Percentiles rank a stretch among this genome's conserved stretches.
phyloP scores from a whole-genome alignment of 768 basidiomycete genomes.

The Gymnopilus junonius region DNA sequence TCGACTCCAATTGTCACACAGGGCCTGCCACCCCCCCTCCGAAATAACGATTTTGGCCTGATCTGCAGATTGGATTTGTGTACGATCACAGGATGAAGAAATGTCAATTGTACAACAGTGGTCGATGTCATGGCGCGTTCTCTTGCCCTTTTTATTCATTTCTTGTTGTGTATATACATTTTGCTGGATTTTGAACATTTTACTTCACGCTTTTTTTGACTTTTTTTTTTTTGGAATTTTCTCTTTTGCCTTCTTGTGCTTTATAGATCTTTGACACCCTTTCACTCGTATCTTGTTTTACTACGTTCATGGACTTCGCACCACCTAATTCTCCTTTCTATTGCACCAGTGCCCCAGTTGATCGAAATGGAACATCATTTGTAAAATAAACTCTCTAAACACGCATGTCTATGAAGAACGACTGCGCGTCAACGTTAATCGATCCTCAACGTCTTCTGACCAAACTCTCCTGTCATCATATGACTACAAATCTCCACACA shows the following conservation, averaged over 20 bases:
- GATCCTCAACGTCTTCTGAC: no score
- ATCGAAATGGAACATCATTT: no score
- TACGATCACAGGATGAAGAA: conserved; percentile 6
- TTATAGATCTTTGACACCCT: background rate
- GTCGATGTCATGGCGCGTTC: conserved; percentile 10
- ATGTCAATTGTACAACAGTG: conserved; percentile 3
- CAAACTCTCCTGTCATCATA: background rate
- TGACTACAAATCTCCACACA: background rate
- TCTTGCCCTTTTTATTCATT: conserved; percentile 3
- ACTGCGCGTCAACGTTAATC: no score
- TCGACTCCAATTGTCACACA: conserved; percentile 7
- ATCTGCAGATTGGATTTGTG: background rate
- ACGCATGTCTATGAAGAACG: no score
- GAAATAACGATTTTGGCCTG: conserved; percentile 20
- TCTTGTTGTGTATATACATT: background rate
- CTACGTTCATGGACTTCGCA: background rate
- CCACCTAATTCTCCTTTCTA: background rate
- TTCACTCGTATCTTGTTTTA: background rate
- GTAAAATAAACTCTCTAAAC: no score
- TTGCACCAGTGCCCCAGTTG: no score
- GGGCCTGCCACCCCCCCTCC: conserved; percentile 38
- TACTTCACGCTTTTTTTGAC: background rate
- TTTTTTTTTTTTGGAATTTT: background rate
- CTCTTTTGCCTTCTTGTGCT: background rate
- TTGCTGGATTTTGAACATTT: background rate